These are phyloP conservation scores for Penicillium coffeae DNA, from an alignment of 495 filamentous ascomycete species.

Conservation along the genomic window DNA sequence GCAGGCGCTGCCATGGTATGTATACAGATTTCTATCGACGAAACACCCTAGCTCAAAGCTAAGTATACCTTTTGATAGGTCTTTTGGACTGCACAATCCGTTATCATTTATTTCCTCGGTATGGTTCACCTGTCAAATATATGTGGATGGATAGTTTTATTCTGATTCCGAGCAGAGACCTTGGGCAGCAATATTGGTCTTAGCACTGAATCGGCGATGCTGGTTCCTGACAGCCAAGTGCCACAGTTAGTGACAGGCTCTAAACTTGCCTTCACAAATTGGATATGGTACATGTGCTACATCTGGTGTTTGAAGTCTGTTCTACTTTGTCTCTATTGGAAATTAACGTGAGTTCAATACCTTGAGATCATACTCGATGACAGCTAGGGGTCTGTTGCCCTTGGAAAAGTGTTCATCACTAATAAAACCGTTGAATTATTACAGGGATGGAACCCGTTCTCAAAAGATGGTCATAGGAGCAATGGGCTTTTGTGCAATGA, in stretches of 20 bases:
- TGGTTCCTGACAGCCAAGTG: constrained; percentile 15
- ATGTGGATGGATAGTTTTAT: too few species aligned
- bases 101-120: constrained; percentile 17
- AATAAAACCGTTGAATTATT: background rate
- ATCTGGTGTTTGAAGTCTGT: constrained; percentile 51
- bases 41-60: background rate
- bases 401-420: background rate
- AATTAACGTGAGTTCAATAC: constrained; percentile 41
- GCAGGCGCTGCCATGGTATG: constrained; percentile 20
- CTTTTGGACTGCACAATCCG: constrained; percentile 18
- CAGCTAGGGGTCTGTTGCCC: background rate
- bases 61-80: constrained; percentile 7
- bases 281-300: constrained; percentile 49
- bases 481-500: constrained; percentile 32
- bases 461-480: constrained; percentile 13
- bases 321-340: constrained; percentile 47
- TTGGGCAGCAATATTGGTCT: constrained; percentile 22
- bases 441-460: constrained; percentile 15
- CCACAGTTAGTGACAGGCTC: constrained; percentile 15
- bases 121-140: too few species aligned
- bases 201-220: constrained; percentile 12
- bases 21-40: background rate
- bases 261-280: constrained; percentile 32
- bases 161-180: constrained; percentile 6
- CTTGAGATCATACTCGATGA: too few species aligned